Percentiles rank a stretch among this genome's conserved stretches.
These are phyloP conservation scores for Prunus mume DNA, from an alignment of 306 rosid genomes.

Conservation along the genomic window DNA sequence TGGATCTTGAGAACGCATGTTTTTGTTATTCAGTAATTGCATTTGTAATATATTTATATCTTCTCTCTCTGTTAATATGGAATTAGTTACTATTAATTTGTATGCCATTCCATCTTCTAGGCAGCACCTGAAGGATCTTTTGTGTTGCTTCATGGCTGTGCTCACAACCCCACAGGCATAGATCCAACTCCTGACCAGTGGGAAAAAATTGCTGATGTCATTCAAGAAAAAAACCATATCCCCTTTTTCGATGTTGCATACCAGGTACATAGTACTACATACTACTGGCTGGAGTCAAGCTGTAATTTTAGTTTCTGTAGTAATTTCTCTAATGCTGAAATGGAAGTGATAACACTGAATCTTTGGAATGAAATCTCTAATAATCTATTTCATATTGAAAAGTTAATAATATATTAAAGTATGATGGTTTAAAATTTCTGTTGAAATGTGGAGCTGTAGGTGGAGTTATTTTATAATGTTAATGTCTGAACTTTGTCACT, in stretches of 20 bases:
- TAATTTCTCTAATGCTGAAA: background rate
- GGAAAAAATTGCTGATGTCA: constrained; percentile 89
- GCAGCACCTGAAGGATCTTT: constrained; percentile 95
- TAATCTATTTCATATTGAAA: background rate
- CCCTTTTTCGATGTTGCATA: constrained; percentile 98
- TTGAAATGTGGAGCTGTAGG: background rate
- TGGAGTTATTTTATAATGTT: background rate
- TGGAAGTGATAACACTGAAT: background rate
- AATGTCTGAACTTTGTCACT: constrained; percentile 7
- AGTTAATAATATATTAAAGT: background rate
- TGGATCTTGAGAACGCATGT: background rate
- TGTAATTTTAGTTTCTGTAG: background rate
- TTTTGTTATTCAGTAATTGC: background rate
- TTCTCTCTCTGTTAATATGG: constrained; percentile 3
- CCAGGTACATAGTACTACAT: constrained; percentile 51
- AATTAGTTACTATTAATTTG: background rate
- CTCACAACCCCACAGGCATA: constrained; percentile 98
- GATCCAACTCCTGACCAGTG: constrained; percentile 94
- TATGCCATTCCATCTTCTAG: constrained; percentile 30
- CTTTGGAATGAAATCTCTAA: background rate
- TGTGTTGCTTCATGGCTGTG: constrained; percentile 96
- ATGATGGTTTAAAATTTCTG: constrained; percentile 1
- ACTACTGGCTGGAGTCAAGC: background rate
- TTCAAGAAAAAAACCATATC: constrained; percentile 74
- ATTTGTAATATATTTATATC: background rate